Evolutionary conservation across 768 basidiomycete species (phyloP), one percentile per base, ranked within the genome.

Genomic region (Tricholoma sp.): DNA sequence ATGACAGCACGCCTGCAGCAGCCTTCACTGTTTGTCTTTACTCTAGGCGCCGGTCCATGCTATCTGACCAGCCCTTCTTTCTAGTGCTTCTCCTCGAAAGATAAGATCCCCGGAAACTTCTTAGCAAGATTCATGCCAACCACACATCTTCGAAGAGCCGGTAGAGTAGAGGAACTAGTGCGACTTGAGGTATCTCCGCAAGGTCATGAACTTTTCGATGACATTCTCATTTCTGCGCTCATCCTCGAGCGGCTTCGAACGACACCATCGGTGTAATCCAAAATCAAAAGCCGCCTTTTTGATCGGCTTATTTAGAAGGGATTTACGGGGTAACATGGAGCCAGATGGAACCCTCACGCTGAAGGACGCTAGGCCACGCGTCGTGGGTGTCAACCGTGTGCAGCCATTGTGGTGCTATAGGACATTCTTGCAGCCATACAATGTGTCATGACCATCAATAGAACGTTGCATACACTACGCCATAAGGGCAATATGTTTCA

Each of bases 401-500:
- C 18, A 20, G 17, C 3, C n/a, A 41, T 34, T 15, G 15, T 39
- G 10, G 15, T 12, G 37, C 5, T 15, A 15, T 13, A 39, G 37
- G 37, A 39, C 37, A 39, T 15, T 11, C 9, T 34, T 34, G 8
- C 13, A 15, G 12, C 37, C 17, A 1, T 41, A 41, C 47, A 49
- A 32, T 49, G 18, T 13, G 47, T 32, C 31, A 48, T 47, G 24
- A 5, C 12, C 10, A 47, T 24, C 24, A 24, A 24, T n/a, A 11
- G 42, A 9, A 44, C 7, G 11, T 12, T 12, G 11, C 6, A 49
- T 47, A 49, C 31, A 24, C 29, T 49, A 49, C 0, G 47, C 47
- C 47, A 92, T 85, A 15, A 94, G 76, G 12, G 88, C 85, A 55
- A 94, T 93, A 58, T 92, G 83, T 63, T 80, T 86, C 63, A 94